Percentiles rank a stretch among this genome's conserved stretches.
These are phyloP conservation scores for Aspergillus cejpii DNA, from an alignment of 2,329 filamentous ascomycete genomes.

Conservation along the genomic window DNA sequence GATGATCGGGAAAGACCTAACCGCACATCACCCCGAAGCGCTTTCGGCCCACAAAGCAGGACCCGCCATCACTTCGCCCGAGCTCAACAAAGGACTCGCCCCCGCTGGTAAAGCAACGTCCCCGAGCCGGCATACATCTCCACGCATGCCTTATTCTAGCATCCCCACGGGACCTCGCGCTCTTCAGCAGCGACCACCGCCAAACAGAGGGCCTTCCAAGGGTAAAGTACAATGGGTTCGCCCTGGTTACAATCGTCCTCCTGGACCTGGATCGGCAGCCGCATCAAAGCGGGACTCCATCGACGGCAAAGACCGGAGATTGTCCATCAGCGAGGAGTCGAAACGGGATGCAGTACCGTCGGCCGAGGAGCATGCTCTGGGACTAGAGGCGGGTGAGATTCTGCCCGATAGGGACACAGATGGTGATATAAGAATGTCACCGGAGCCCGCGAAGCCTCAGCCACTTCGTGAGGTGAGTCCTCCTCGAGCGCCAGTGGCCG, in stretches of 20 bases:
- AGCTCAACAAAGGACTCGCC: conserved; percentile 19
- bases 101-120: conserved; percentile 25
- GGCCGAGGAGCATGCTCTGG: conserved; percentile 11
- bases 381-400: conserved; percentile 15
- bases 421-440: not conserved
- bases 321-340: conserved; percentile 16
- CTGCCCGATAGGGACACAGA: conserved; percentile 9
- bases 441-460: not conserved
- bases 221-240: conserved; percentile 37
- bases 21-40: conserved; percentile 16
- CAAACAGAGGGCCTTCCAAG: conserved; percentile 30
- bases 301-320: conserved; percentile 24
- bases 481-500: conserved; percentile 3
- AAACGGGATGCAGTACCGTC: conserved; percentile 13
- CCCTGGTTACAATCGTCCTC: conserved; percentile 29
- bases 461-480: conserved; percentile 1
- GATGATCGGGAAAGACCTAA: conserved; percentile 25
- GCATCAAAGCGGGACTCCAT: conserved; percentile 28
- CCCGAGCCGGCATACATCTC: conserved; percentile 32
- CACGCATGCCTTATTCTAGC: conserved; percentile 30
- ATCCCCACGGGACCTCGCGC: conserved; percentile 41
- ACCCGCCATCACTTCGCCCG: conserved; percentile 22
- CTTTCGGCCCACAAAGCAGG: conserved; percentile 15
- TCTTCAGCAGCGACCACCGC: conserved; percentile 30
- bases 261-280: conserved; percentile 13